A percentile compares a stretch with the other conserved stretches of the same genome.
These are phyloP conservation scores for Cyclotella cryptica DNA, from an alignment of 108 stramenopile genomes.

Conservation along the genomic window DNA sequence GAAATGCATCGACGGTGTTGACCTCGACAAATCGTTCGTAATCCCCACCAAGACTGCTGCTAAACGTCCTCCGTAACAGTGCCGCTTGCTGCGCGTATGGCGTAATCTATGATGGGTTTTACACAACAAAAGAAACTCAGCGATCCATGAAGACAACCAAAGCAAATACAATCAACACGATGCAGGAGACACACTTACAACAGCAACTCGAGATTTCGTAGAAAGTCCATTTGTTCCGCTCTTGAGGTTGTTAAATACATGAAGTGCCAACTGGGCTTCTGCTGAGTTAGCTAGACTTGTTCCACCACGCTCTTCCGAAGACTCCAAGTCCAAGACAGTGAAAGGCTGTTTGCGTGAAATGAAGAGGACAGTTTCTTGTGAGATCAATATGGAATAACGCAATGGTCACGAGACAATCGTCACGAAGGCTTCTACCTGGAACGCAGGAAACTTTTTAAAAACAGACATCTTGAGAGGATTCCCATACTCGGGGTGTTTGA, in stretches of 20 bases:
- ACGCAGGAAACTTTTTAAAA: slow-evolving; percentile 50
- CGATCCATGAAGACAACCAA: background rate
- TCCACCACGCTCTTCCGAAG: slow-evolving; percentile 84
- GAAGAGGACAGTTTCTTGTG: slow-evolving; percentile 7
- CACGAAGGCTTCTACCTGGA: slow-evolving; percentile 45
- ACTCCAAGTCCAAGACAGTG: slow-evolving; percentile 85
- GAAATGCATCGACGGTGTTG: slow-evolving; percentile 95
- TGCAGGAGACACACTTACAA: slow-evolving; percentile 32
- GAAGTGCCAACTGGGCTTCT: slow-evolving; percentile 82
- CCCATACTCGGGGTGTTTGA: slow-evolving; percentile 70
- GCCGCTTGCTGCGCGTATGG: slow-evolving; percentile 92
- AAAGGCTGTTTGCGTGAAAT: slow-evolving; percentile 59
- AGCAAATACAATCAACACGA: slow-evolving; percentile 12
- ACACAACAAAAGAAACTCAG: background rate
- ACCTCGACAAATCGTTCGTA: slow-evolving; percentile 76
- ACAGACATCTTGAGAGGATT: slow-evolving; percentile 66
- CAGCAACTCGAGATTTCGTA: slow-evolving; percentile 65
- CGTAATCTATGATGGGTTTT: slow-evolving; percentile 61
- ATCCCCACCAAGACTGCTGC: slow-evolving; percentile 51
- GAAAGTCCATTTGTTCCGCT: slow-evolving; percentile 61
- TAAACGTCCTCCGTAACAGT: slow-evolving; percentile 69
- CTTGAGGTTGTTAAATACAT: slow-evolving; percentile 64
- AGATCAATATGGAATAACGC: too few species aligned
- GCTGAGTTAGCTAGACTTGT: slow-evolving; percentile 79
- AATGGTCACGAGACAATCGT: background rate